These are phyloP conservation scores for Durusdinium trenchii DNA, from an alignment of 73 alveolate species.

Conservation along the genomic window DNA sequence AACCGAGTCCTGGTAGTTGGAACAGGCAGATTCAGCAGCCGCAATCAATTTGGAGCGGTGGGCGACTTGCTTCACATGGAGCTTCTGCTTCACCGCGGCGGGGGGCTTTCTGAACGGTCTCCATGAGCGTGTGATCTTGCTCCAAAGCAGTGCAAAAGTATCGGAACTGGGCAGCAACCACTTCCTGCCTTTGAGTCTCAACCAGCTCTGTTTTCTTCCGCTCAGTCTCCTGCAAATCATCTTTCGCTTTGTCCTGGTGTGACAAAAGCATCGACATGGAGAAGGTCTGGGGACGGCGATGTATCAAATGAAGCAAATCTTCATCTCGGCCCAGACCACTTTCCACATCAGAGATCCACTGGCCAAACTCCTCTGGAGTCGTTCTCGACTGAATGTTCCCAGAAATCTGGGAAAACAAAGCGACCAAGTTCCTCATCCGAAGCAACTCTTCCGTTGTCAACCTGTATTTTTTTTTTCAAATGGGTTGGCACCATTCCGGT, in stretches of 20 bases:
- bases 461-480: slow-evolving; percentile 4
- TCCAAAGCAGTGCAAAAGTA: neutral
- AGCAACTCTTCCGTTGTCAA: neutral
- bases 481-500: neutral
- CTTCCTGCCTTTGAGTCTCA: slow-evolving; percentile 1
- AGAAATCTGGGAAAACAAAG: neutral
- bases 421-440: neutral
- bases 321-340: neutral
- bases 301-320: neutral
- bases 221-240: neutral
- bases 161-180: neutral
- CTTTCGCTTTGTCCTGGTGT: neutral
- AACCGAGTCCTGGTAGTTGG: neutral
- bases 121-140: neutral
- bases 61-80: neutral
- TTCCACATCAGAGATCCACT: neutral
- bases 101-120: neutral
- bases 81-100: neutral
- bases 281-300: neutral
- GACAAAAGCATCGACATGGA: neutral
- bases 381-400: neutral
- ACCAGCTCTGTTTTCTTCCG: neutral
- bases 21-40: neutral
- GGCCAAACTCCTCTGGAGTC: neutral
- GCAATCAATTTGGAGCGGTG: neutral